phyloP scores from a whole-genome alignment of 2,329 filamentous ascomycete species.

The Colletotrichum tabaci region DNA sequence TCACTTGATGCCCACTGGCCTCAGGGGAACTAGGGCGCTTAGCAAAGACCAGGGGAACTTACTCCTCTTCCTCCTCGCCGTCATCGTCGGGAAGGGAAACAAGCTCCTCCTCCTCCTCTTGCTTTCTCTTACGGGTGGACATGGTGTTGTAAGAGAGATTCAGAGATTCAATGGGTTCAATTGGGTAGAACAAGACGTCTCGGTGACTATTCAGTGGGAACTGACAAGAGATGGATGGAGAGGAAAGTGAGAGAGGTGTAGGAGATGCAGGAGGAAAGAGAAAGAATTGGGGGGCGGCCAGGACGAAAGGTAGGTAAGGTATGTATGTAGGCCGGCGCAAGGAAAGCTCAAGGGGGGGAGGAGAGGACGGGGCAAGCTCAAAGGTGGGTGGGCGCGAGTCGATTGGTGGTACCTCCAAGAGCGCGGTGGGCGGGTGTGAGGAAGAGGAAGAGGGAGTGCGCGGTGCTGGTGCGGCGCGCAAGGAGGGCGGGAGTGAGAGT shows the following conservation, averaged over 20 bases:
- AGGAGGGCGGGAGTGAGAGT: constrained; percentile 21
- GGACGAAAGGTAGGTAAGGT: constrained; percentile 35
- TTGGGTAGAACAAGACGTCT: constrained; percentile 42
- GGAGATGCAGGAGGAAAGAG: constrained; percentile 35
- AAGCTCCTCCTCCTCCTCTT: constrained; percentile 68
- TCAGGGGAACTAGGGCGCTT: neutral
- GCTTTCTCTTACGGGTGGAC: constrained; percentile 69
- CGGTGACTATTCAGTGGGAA: constrained; percentile 3
- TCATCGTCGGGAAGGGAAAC: constrained; percentile 68
- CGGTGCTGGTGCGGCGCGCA: constrained; percentile 28
- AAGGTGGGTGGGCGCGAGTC: constrained; percentile 40
- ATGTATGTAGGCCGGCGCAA: constrained; percentile 41
- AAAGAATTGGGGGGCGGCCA: constrained; percentile 39
- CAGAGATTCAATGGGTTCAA: constrained; percentile 45
- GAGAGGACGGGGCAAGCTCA: constrained; percentile 33
- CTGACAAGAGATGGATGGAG: constrained; percentile 24
- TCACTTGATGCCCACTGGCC: neutral
- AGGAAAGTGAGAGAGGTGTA: constrained; percentile 25
- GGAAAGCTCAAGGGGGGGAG: constrained; percentile 37
- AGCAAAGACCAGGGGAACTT: constrained; percentile 48
- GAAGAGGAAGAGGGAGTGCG: constrained; percentile 32
- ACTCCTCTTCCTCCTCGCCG: constrained; percentile 69
- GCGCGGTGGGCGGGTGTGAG: constrained; percentile 31
- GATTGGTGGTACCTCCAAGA: constrained; percentile 28
- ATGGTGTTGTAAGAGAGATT: constrained; percentile 53